These are phyloP conservation scores for Flaveria brownii DNA, from an alignment of 129 eudicot species.

Conservation along the genomic window DNA sequence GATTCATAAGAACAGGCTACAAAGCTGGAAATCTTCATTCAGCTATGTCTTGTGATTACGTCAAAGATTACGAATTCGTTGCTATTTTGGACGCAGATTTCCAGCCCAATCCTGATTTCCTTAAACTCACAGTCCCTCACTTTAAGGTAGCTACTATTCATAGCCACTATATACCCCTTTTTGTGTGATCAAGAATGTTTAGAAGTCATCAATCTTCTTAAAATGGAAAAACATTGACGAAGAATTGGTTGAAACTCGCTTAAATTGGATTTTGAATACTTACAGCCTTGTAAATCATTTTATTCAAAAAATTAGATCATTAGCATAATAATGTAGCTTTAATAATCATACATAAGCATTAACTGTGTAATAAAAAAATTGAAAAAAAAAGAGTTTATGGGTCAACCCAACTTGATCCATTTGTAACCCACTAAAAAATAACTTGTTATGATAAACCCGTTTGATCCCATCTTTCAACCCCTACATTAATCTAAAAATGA, in stretches of 20 bases:
- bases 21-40: conserved; percentile 92
- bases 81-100: conserved; percentile 91
- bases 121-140: conserved; percentile 69
- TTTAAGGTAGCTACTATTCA: conserved; percentile 51
- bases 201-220: neutral
- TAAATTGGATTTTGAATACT: neutral
- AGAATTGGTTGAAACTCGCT: neutral
- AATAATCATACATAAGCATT: too few relatives aligned
- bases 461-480: neutral
- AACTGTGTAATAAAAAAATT: too few relatives aligned
- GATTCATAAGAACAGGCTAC: conserved; percentile 79
- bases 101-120: conserved; percentile 84
- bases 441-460: neutral
- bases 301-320: neutral
- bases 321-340: neutral
- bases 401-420: neutral
- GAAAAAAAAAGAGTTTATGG: neutral
- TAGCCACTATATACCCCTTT: conserved; percentile 10
- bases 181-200: conserved; percentile 23
- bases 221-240: neutral
- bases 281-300: neutral
- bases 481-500: neutral
- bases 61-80: conserved; percentile 78
- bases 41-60: conserved; percentile 94
- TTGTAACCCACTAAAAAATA: neutral